phyloP scores from a whole-genome alignment of 495 filamentous ascomycete species.

The Hypoxylon subgilvum region DNA sequence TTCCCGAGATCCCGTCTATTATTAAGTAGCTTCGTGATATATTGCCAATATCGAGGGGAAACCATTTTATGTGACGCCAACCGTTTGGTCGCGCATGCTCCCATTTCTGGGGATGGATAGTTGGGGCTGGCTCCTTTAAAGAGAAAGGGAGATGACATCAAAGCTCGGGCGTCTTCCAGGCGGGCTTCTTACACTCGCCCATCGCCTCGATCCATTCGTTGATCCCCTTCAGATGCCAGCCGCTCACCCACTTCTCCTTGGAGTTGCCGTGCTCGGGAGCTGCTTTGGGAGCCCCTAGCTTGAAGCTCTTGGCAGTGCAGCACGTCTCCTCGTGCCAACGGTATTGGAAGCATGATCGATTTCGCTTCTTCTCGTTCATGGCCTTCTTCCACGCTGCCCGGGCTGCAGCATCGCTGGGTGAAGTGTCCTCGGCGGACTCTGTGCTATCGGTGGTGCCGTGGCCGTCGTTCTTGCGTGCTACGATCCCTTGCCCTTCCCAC shows the following conservation, averaged over 20 bases:
- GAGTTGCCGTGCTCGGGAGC: constrained; percentile 22
- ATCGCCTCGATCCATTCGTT: constrained; percentile 45
- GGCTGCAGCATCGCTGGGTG: constrained; percentile 66
- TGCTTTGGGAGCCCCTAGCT: constrained; percentile 41
- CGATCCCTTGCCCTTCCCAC: constrained; percentile 10
- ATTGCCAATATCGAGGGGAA: too few species aligned
- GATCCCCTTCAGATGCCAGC: constrained; percentile 45
- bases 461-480: constrained; percentile 16
- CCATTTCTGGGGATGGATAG: too few species aligned
- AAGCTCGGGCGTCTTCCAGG: constrained; percentile 34
- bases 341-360: constrained; percentile 45
- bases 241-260: constrained; percentile 40
- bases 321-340: constrained; percentile 45
- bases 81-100: too few species aligned
- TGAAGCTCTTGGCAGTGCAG: constrained; percentile 45
- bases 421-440: constrained; percentile 64
- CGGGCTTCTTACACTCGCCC: constrained; percentile 42
- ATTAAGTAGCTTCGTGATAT: too few species aligned
- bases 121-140: too few species aligned
- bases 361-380: constrained; percentile 38
- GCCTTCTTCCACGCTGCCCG: constrained; percentile 30
- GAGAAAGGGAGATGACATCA: too few species aligned
- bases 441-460: constrained; percentile 35
- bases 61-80: too few species aligned
- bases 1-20: too few species aligned